Evolutionary conservation across 1,284 basidiomycete genomes (phyloP), one percentile per base, ranked within the genome.

Genomic region (Fomitopsis palustris): DNA sequence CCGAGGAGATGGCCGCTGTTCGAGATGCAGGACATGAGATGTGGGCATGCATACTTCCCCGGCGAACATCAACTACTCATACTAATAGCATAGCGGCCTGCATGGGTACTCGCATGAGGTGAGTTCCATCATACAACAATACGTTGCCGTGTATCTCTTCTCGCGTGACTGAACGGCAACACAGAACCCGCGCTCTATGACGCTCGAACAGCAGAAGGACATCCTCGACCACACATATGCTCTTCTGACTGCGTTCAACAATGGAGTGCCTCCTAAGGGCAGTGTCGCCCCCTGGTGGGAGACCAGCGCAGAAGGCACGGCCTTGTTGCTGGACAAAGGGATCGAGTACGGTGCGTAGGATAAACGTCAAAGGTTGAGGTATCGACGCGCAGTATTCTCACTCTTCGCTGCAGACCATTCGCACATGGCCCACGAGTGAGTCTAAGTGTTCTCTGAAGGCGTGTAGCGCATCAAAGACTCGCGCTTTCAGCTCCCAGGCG

Each of bases 271-370:
- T 17, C 90, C 90, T 1, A 82, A 83, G 67, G 84, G 86, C 14
- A 78, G 78, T 57, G 87, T 91, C 37, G 88, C 88, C 8, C 87
- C 89, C 0, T 92, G 88, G 88, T 93, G 89, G 89, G 90, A 93
- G 70, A 85, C 83, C 1, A 87, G 83, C 73, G 83, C 81, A 60
- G 88, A 91, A 70, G 85, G 85, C 1, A 85, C 83, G 0, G 74
- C 83, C 17, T 75, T 92, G 27, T 74, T 92, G 19, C 78, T 91
- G 17, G 84, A 88, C 25, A 88, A 88, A 67, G 90, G 90, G 0
- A 86, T 93, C 42, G 79, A 88, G 73, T 92, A 92, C 66, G 89
- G 86, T 86, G 58, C 17, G 60, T 17, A n/a, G 29, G 27, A 8
- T 16, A 4, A 35, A 6, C 55, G 67, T 37, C 3, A 5, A 5